Evolutionary conservation across 192 early-diverging fungal species (phyloP).

Genomic region (Podila epicladia): DNA sequence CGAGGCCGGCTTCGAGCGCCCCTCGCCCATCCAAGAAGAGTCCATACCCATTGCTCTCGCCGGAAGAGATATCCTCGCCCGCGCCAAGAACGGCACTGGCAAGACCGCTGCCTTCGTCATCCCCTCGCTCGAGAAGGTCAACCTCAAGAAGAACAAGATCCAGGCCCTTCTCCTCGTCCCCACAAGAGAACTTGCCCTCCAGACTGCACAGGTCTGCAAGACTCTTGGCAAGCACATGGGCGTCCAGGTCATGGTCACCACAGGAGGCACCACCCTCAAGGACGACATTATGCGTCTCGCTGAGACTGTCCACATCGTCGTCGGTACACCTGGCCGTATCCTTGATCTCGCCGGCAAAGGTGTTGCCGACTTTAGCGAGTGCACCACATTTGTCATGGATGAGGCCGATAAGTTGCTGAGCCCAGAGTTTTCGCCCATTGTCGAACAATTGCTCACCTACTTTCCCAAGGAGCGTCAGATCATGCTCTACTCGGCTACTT

Average conservation of each 20-base stretch:
- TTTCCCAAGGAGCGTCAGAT: slow-evolving; percentile 93
- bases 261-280: slow-evolving; percentile 97
- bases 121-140: slow-evolving; percentile 94
- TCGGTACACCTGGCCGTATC: slow-evolving; percentile 97
- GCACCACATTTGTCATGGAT: slow-evolving; percentile 96
- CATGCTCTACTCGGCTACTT: slow-evolving; percentile 96
- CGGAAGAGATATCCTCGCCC: slow-evolving; percentile 94
- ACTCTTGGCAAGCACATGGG: slow-evolving; percentile 96
- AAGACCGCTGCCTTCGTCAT: slow-evolving; percentile 99
- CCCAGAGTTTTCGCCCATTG: slow-evolving; percentile 98
- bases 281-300: slow-evolving; percentile 97
- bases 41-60: slow-evolving; percentile 97
- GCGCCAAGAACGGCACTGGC: slow-evolving; percentile 96
- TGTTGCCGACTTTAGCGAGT: slow-evolving; percentile 91
- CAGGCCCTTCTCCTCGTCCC: slow-evolving; percentile 96
- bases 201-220: slow-evolving; percentile 99
- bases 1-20: slow-evolving; percentile 97
- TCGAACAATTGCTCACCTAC: slow-evolving; percentile 95
- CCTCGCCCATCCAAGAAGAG: slow-evolving; percentile 99
- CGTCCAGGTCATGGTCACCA: slow-evolving; percentile 98
- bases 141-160: slow-evolving; percentile 85
- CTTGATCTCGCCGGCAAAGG: slow-evolving; percentile 96
- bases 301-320: slow-evolving; percentile 95
- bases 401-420: slow-evolving; percentile 99
- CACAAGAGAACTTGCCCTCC: slow-evolving; percentile 96